Conservation (phyloP, 108 stramenopile genomes). For the Nitzschia palea region DNA sequence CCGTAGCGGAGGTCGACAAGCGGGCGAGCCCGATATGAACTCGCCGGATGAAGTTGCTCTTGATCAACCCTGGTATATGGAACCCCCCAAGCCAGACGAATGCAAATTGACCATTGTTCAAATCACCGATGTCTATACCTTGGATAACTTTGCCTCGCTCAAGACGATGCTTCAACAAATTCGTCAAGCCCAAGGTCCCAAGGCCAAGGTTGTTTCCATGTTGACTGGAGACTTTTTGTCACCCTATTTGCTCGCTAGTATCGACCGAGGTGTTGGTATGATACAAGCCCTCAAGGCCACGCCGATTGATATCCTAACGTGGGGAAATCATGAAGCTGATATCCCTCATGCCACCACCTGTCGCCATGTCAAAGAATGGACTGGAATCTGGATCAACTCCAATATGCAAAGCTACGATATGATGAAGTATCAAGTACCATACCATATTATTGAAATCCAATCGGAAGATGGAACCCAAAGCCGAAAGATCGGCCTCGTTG, state of each 20-base stretch:
- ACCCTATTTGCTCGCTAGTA: constrained; percentile 38
- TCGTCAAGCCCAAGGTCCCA: constrained; percentile 8
- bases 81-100: constrained; percentile 18
- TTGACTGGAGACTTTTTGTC: constrained; percentile 46
- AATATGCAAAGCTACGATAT: constrained; percentile 51
- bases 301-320: constrained; percentile 39
- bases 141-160: constrained; percentile 48
- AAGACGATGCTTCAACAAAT: constrained; percentile 38
- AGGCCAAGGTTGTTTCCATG: constrained; percentile 16
- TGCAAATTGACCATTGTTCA: constrained; percentile 39
- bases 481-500: constrained; percentile 37
- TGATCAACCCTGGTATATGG: constrained; percentile 3
- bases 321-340: constrained; percentile 58
- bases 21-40: constrained; percentile 2
- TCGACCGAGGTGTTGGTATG: constrained; percentile 57
- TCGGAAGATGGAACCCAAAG: constrained; percentile 33
- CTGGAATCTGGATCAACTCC: constrained; percentile 45
- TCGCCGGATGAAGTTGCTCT: not conserved
- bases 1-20: constrained; percentile 14
- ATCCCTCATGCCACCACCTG: constrained; percentile 35
- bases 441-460: constrained; percentile 36
- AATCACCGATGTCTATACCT: constrained; percentile 54
- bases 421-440: constrained; percentile 39
- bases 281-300: constrained; percentile 36
- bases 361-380: constrained; percentile 30